Conservation (phyloP, 305 asterid species). For the Petunia hybrid region DNA sequence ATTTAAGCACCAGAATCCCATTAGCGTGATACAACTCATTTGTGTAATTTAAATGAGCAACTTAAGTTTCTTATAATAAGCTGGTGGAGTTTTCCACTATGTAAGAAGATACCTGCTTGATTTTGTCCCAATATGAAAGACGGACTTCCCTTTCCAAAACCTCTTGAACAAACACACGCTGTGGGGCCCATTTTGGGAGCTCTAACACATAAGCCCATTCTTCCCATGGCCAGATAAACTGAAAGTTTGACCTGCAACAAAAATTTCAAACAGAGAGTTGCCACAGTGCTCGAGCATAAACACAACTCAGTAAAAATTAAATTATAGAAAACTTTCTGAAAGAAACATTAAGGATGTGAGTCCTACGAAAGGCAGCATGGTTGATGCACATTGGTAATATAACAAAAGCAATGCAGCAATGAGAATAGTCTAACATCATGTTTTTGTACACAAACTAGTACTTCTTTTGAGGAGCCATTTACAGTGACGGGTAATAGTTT, state of each 20-base stretch:
- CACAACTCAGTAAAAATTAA: not conserved
- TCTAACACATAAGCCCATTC: slow-evolving; percentile 96
- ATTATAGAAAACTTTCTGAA: too few species aligned
- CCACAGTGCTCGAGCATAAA: slow-evolving; percentile 3
- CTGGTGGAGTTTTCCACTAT: slow-evolving; percentile 9
- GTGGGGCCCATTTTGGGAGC: slow-evolving; percentile 99
- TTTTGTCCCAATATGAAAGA: slow-evolving; percentile 94
- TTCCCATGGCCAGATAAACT: slow-evolving; percentile 99
- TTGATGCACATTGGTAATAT: too few species aligned
- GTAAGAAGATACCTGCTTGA: slow-evolving; percentile 74
- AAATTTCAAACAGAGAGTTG: slow-evolving; percentile 32
- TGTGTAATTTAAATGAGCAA: slow-evolving; percentile 11
- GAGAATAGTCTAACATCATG: too few species aligned
- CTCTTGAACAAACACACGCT: slow-evolving; percentile 96
- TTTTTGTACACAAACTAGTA: too few species aligned
- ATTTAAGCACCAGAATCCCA: not conserved
- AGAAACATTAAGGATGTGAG: too few species aligned
- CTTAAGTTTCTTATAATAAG: slow-evolving; percentile 10
- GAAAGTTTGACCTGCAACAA: slow-evolving; percentile 89
- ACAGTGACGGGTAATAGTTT: too few species aligned
- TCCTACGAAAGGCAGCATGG: too few species aligned
- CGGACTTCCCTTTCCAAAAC: slow-evolving; percentile 99
- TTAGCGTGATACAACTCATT: not conserved
- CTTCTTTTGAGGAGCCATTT: too few species aligned
- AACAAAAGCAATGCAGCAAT: too few species aligned